Evolutionary conservation across 2,329 filamentous ascomycete genomes (phyloP), one percentile per base, ranked within the genome.

Genomic region (Zelopaecilomyces penicillatus): DNA sequence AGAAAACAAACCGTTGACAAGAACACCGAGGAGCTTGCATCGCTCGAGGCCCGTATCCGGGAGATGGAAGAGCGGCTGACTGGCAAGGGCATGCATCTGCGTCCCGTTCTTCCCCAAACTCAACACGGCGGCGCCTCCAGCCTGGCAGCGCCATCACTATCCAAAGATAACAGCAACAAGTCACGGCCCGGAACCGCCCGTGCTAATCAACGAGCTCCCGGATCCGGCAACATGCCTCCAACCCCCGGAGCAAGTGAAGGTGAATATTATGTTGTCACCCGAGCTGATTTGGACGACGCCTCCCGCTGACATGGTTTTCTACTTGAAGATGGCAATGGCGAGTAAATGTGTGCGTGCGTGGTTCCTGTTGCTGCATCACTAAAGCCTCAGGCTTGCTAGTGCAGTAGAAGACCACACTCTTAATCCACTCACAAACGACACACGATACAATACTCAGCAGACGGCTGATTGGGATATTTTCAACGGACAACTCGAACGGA

Each of bases 21-120:
- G 42, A 85, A 87, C 62, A 80, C 78, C 44, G 78, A 81, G 51
- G 87, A 96, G 66, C 83, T 97, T 54, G 83, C 95, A 65, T 81
- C 83, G 45, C 82, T 97, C 57, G 88, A 96, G 67, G 81, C 81
- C 42, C 83, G 82, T 55, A 80, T 97, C 56, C 83, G 81, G 55
- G 88, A 89, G 58, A 88, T 93, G 66, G 90, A 96, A 67, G 76
- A 85, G 54, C 83, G 84, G 37, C 75, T 97, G 43, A 78, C 69
- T 54, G 57, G 55, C 48, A 64, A 52, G 32, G 52, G 49, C 49
- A 46, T 52, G 43, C 51, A 53, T 28, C 37, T 34, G 30, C 51
- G 43, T 36, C 51, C 52, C 32, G 43, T 48, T 39, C 29, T 40
- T 33, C 27, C 45, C 42, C 48, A 43, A 5, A 46, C 42, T 29